Evolutionary conservation across 164 flowering plant genomes (phyloP), one percentile per base, ranked within the genome.

Genomic region (Sedum album): DNA sequence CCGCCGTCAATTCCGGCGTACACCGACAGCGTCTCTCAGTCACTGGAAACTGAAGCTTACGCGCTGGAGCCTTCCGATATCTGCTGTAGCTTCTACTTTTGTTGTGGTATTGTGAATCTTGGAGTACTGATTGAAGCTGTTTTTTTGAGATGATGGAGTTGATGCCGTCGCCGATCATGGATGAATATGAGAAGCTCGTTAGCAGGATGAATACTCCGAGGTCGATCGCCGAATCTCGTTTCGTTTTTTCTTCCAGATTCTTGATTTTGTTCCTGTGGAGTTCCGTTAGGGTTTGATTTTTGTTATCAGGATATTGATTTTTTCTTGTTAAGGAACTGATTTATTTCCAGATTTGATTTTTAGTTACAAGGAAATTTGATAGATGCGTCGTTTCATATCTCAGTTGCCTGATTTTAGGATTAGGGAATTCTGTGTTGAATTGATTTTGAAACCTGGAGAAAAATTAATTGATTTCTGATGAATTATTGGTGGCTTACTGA

Each of bases 131-230:
- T n/a, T n/a, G n/a, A n/a, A n/a, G n/a, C n/a, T n/a, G n/a, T n/a
- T n/a, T n/a, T n/a, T n/a, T n/a, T n/a, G 17, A 14, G 35, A 57
- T 57, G 33, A 57, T 28, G 62, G 62, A 57, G 33, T 15, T 28
- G 38, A 3, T 35, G 38, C 7, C 84, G 83, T 53, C 80, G 42
- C 73, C 76, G 36, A 67, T 79, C 72, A 49, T 79, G 68, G 77
- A 88, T 69, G 98, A 94, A 66, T 91, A 83, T 66, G 90, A 91
- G 68, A 94, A 91, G 80, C 97, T 94, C 74, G 79, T 90, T 1
- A 77, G 79, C 13, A 81, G 97, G 18, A 88, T 94, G 93, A 84
- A 77, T 79, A 83, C 90, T 42, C 97, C 99, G 6, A 88, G 96
- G 99, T 93, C 74, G 31, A 14, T 60, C 25, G 5, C 71, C 31